Evolutionary conservation across 345 rosid species (phyloP).

Genomic region (Mangifera indica): DNA sequence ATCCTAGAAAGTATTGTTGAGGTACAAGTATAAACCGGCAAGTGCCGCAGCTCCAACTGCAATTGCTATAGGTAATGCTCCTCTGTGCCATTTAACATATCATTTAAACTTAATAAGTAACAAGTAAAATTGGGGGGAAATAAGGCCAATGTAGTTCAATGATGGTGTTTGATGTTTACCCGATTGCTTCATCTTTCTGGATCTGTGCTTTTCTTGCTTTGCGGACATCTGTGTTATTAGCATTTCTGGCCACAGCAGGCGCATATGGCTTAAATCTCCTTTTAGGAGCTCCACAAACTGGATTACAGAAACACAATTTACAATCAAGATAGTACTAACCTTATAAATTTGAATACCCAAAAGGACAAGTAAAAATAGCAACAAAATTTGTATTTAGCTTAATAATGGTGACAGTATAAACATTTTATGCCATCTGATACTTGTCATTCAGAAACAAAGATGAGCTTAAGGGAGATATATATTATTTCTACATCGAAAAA

Average conservation of each 20-base stretch:
- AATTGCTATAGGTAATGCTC: conserved; percentile 67
- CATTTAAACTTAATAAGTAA: neutral
- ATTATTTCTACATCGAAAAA: neutral
- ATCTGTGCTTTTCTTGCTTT: conserved; percentile 76
- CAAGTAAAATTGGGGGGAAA: neutral
- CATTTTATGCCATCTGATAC: too few relatives aligned
- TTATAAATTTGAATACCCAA: neutral
- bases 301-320: conserved; percentile 12
- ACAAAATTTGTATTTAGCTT: too few relatives aligned
- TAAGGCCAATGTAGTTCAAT: neutral
- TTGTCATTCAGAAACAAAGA: too few relatives aligned
- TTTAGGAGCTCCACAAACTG: conserved; percentile 97
- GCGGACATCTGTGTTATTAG: conserved; percentile 54
- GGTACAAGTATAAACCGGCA: conserved; percentile 74
- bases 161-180: conserved; percentile 35
- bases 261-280: conserved; percentile 71
- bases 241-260: conserved; percentile 63
- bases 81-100: conserved; percentile 39
- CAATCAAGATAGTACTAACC: neutral
- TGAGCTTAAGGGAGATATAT: neutral
- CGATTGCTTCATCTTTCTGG: conserved; percentile 69
- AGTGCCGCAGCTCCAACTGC: conserved; percentile 66
- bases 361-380: neutral
- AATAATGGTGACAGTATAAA: too few relatives aligned
- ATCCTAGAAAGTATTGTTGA: conserved; percentile 45